Evolutionary conservation across 495 filamentous ascomycete genomes (phyloP).

Genomic region (Hyaloscypha finlandica): DNA sequence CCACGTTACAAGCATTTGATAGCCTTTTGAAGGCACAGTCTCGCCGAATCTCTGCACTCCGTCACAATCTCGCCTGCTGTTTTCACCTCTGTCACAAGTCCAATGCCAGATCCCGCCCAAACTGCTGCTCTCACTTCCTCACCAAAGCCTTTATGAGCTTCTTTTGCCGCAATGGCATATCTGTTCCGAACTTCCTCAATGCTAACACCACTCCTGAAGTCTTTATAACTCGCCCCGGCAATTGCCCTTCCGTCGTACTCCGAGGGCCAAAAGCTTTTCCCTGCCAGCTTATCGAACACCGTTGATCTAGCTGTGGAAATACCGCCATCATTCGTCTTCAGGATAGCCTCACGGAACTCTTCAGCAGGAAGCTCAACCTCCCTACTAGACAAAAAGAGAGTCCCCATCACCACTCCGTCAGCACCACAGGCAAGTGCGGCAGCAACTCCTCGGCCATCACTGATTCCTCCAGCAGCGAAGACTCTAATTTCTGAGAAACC

Average conservation of each 20-base stretch:
- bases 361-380: constrained; percentile 56
- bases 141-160: constrained; percentile 59
- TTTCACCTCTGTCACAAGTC: constrained; percentile 54
- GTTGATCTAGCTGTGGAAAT: constrained; percentile 60
- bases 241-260: constrained; percentile 62
- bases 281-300: constrained; percentile 69
- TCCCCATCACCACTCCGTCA: constrained; percentile 60
- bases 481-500: constrained; percentile 44
- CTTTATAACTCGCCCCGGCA: constrained; percentile 60
- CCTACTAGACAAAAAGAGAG: constrained; percentile 56
- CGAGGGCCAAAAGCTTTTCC: constrained; percentile 66
- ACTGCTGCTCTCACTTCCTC: constrained; percentile 60
- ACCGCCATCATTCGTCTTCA: constrained; percentile 62
- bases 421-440: constrained; percentile 63
- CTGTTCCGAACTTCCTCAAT: constrained; percentile 58
- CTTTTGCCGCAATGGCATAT: constrained; percentile 51
- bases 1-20: neutral
- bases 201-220: constrained; percentile 51
- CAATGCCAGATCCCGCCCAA: constrained; percentile 63
- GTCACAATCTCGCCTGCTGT: too few species aligned
- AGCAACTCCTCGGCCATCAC: constrained; percentile 56
- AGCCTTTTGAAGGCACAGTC: neutral
- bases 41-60: neutral
- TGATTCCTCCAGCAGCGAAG: constrained; percentile 64
- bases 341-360: constrained; percentile 58